Conservation (phyloP, 148 eudicot species). For the Rhododendron mucronatum region DNA sequence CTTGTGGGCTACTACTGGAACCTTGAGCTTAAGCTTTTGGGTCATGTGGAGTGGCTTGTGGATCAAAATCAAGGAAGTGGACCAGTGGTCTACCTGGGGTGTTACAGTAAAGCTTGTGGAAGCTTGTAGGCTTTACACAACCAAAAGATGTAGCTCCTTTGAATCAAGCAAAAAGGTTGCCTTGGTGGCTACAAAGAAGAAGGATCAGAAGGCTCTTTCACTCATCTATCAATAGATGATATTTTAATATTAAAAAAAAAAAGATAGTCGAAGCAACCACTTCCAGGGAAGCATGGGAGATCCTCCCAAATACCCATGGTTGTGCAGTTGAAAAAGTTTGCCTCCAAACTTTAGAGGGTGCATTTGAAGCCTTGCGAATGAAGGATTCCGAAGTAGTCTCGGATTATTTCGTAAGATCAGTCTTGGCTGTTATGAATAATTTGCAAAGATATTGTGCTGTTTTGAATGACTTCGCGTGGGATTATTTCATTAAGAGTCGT, state of each 20-base stretch:
- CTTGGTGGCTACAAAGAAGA: not conserved
- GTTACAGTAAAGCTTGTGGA: not conserved
- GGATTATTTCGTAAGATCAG: too few species aligned
- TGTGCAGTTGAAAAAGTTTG: not conserved
- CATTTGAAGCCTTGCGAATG: not conserved
- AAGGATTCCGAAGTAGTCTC: too few species aligned
- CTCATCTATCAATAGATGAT: not conserved
- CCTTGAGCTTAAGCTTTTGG: too few species aligned
- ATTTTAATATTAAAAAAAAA: not conserved
- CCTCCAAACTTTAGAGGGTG: not conserved
- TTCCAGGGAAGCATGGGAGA: not conserved
- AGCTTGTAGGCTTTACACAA: not conserved
- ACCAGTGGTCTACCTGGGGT: too few species aligned
- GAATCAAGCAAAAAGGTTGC: not conserved
- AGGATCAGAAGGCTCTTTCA: not conserved
- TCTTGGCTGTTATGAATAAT: too few species aligned
- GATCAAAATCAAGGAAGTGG: too few species aligned
- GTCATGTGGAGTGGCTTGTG: too few species aligned
- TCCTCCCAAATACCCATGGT: not conserved
- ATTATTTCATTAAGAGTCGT: too few species aligned
- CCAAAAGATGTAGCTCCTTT: not conserved
- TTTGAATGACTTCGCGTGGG: too few species aligned
- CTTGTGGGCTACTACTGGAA: too few species aligned
- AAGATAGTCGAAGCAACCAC: too few species aligned
- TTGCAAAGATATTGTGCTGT: too few species aligned